These are phyloP conservation scores for Pyronema domesticum DNA, from an alignment of 495 filamentous ascomycete genomes.

Conservation along the genomic window DNA sequence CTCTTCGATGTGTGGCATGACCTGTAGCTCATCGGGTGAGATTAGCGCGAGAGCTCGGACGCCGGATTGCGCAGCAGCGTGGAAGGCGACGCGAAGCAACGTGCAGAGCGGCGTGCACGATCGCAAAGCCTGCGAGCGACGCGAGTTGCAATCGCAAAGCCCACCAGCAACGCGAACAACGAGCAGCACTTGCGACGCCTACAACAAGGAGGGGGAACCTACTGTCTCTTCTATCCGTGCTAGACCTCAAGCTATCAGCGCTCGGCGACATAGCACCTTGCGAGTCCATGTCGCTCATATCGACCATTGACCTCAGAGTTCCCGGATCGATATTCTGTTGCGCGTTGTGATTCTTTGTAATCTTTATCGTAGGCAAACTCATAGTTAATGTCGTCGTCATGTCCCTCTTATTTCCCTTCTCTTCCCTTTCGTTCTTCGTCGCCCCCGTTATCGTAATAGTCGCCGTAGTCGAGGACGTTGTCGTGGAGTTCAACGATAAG, in stretches of 20 bases:
- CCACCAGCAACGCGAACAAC: background rate
- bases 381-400: conserved; percentile 1
- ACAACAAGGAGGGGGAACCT: background rate
- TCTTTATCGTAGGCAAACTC: conserved; percentile 12
- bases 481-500: too few relatives aligned
- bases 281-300: background rate
- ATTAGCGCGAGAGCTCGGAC: background rate
- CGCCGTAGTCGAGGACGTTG: too few relatives aligned
- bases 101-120: too few relatives aligned
- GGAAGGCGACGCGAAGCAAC: too few relatives aligned
- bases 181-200: background rate
- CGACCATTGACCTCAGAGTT: conserved; percentile 22
- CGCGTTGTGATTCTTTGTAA: conserved; percentile 4
- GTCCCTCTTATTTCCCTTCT: background rate
- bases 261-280: background rate
- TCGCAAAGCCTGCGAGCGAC: background rate
- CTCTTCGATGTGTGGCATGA: background rate
- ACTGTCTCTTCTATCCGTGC: background rate
- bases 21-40: background rate
- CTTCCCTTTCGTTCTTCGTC: too few relatives aligned
- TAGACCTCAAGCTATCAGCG: background rate
- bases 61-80: too few relatives aligned
- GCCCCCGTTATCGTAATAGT: too few relatives aligned
- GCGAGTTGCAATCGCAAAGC: background rate
- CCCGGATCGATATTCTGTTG: background rate